phyloP scores from a whole-genome alignment of 1,284 basidiomycete genomes.

The Macrocystidia cucumis region DNA sequence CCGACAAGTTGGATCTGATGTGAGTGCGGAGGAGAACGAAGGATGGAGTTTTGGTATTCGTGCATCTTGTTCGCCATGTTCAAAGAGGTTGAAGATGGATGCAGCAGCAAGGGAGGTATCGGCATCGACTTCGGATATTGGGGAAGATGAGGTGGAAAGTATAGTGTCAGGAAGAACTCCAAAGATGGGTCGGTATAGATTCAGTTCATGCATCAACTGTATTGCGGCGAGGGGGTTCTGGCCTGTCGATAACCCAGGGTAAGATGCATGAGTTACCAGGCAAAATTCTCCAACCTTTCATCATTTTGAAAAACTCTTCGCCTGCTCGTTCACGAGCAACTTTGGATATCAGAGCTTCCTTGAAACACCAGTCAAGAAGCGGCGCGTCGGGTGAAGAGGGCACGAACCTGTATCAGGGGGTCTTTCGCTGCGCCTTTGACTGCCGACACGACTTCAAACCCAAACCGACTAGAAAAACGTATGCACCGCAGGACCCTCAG shows the following conservation, averaged over 20 bases:
- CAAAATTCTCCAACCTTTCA: conserved; percentile 50
- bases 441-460: conserved; percentile 74
- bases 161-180: conserved; percentile 40
- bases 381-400: conserved; percentile 1
- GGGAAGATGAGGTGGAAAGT: conserved; percentile 34
- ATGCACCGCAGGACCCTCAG: conserved; percentile 87
- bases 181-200: conserved; percentile 70
- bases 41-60: conserved; percentile 44
- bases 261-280: neutral
- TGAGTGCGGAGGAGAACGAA: conserved; percentile 30
- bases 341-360: conserved; percentile 72
- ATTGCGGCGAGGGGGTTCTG: conserved; percentile 71
- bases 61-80: too few species aligned
- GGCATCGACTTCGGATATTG: too few species aligned
- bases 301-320: conserved; percentile 87
- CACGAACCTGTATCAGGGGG: conserved; percentile 58
- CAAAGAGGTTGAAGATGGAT: conserved; percentile 51
- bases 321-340: conserved; percentile 89
- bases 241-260: conserved; percentile 30
- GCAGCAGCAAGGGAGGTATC: conserved; percentile 46
- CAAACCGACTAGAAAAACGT: conserved; percentile 88
- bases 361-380: conserved; percentile 3
- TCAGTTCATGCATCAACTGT: conserved; percentile 61
- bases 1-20: conserved; percentile 30
- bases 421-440: conserved; percentile 63